Percentiles rank a stretch among this genome's conserved stretches.
Evolutionary conservation across 2,329 filamentous ascomycete genomes (phyloP).

Genomic region (Blumeriella jaapii): DNA sequence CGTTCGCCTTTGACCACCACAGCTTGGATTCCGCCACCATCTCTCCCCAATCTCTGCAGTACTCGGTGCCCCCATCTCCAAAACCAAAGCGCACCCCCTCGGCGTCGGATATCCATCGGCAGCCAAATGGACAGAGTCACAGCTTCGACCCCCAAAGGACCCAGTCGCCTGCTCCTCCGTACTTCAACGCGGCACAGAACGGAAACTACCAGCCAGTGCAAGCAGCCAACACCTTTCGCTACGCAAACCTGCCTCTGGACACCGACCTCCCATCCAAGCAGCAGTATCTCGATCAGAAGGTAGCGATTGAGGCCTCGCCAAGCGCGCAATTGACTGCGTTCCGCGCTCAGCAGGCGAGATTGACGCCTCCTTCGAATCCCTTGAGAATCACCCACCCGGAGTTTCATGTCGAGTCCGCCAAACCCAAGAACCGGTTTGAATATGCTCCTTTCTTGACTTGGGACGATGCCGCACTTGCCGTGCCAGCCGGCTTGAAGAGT

Average conservation of each 20-base stretch:
- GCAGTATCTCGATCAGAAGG: conserved; percentile 5
- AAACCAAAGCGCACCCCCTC: conserved; percentile 14
- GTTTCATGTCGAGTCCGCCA: conserved; percentile 7
- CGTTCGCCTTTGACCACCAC: conserved; percentile 20
- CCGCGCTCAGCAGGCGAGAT: conserved; percentile 8
- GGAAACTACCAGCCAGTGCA: conserved; percentile 10
- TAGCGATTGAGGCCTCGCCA: conserved; percentile 4
- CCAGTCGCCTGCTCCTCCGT: conserved; percentile 10
- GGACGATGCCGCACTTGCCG: conserved; percentile 18
- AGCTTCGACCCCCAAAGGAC: conserved; percentile 14
- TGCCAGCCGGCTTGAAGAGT: conserved; percentile 24
- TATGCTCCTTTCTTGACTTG: conserved; percentile 23
- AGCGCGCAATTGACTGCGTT: neutral
- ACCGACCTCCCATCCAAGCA: conserved; percentile 6
- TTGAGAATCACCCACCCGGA: conserved; percentile 21
- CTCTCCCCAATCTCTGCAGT: conserved; percentile 24
- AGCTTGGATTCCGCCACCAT: conserved; percentile 18
- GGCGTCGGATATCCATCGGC: conserved; percentile 15
- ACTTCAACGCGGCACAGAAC: conserved; percentile 11
- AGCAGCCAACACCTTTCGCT: conserved; percentile 8
- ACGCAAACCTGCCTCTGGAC: conserved; percentile 11
- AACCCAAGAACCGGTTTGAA: conserved; percentile 10
- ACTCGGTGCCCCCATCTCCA: conserved; percentile 16
- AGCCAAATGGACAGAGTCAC: conserved; percentile 4
- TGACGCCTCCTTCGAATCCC: conserved; percentile 7